Percentiles rank a stretch among this genome's conserved stretches.
Evolutionary conservation across 139 green algal species (phyloP).

Genomic region (Haematococcus sp.): DNA sequence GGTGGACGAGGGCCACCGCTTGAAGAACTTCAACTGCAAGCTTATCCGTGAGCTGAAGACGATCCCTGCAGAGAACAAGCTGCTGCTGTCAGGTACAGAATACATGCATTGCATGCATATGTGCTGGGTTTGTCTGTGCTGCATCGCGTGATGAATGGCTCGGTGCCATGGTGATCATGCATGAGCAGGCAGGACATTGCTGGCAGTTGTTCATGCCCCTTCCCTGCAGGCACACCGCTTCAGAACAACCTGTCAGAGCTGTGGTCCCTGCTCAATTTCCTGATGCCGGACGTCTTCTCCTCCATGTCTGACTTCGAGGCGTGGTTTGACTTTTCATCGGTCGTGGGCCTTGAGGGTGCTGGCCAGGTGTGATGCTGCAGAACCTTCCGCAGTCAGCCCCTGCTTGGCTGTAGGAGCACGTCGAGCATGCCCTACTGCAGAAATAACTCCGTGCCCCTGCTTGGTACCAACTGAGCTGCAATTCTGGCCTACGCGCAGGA

Average conservation of each 20-base stretch:
- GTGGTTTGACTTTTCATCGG: conserved; percentile 85
- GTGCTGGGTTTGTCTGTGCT: background rate
- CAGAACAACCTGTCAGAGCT: conserved; percentile 98
- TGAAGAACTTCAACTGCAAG: conserved; percentile 97
- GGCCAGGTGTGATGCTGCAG: conserved; percentile 13
- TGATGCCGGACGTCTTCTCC: conserved; percentile 91
- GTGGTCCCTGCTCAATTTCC: conserved; percentile 98
- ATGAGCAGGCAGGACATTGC: no score
- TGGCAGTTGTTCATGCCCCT: no score
- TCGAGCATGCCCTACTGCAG: no score
- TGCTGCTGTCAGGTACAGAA: conserved; percentile 93
- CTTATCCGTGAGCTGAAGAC: conserved; percentile 86
- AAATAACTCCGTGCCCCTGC: no score
- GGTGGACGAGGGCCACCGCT: conserved; percentile 93
- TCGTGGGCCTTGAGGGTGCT: conserved; percentile 21
- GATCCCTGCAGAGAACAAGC: conserved; percentile 76
- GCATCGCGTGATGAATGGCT: no score
- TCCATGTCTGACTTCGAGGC: conserved; percentile 82
- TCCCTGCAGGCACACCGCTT: conserved; percentile 93
- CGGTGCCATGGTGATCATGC: no score
- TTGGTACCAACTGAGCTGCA: no score
- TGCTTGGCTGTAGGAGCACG: no score
- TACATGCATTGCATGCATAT: no score
- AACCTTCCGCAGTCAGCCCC: background rate
- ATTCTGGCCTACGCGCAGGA: no score